These are phyloP conservation scores for Cicer judaicum DNA, from an alignment of 306 rosid species.

Conservation along the genomic window DNA sequence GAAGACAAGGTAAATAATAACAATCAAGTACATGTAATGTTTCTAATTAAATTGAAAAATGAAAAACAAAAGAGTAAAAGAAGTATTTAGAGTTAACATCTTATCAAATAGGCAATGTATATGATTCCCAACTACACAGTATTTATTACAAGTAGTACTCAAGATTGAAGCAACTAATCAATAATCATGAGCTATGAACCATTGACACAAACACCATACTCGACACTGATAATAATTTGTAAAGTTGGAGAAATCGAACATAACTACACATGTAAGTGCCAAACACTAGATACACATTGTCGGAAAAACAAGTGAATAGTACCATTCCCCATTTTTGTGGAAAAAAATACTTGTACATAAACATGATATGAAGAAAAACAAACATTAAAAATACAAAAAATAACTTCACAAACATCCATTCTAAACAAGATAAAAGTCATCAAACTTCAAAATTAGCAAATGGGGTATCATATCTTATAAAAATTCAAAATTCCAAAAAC, in stretches of 20 bases:
- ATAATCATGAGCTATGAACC: too few relatives aligned
- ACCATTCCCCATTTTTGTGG: neutral
- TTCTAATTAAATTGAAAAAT: neutral
- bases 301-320: too few relatives aligned
- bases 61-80: neutral
- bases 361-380: slow-evolving; percentile 5
- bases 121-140: slow-evolving; percentile 15
- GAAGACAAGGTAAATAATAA: neutral
- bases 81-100: neutral
- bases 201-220: too few relatives aligned
- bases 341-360: neutral
- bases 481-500: neutral
- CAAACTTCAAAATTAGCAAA: neutral
- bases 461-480: neutral
- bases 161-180: slow-evolving; percentile 30
- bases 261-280: too few relatives aligned
- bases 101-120: slow-evolving; percentile 22
- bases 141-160: neutral
- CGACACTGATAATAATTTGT: too few relatives aligned
- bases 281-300: too few relatives aligned
- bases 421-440: slow-evolving; percentile 26
- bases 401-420: slow-evolving; percentile 13
- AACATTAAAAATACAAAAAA: slow-evolving; percentile 8
- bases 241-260: too few relatives aligned
- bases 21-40: neutral